Base-by-base conservation (phyloP, 2,329 filamentous ascomycete genomes). In the Gaeumannomyces tritici region DNA sequence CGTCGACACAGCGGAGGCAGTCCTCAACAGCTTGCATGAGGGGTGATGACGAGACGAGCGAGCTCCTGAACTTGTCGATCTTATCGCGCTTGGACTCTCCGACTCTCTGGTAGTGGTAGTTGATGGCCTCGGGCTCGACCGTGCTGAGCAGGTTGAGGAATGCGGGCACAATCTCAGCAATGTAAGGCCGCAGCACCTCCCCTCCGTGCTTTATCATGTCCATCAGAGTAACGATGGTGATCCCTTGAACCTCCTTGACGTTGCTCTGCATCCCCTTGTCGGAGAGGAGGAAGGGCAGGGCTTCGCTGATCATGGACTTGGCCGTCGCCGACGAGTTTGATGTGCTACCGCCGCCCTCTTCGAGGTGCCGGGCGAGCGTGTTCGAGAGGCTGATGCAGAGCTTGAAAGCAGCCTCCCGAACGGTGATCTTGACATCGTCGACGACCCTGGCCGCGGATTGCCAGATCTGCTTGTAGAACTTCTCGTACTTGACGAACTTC, bases 391-490 rank as follows among this genome's bases (percentile, higher is more conserved):
- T 86, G 72, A 93, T 88, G 69, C 93, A 96, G 5, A 99, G 81
- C 64, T 87, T 87, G 57, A 92, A 81, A 1, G 95, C 95, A 1
- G 92, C 89, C 47, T 83, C 81, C 61, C 95, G 84, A 5, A 99
- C 95, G 1, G 89, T 92, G 9, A 89, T 89, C 73, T 99, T 99
- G 73, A 98, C 96, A 73, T 99, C 95, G 73, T 99, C 95, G 7
- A 98, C 80, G 0, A 99, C 92, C 70, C 91, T 96, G 73, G 98
- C 89, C 0, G 91, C 89, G 31, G 89, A 85, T 13, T 83, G 84
- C 89, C 95, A 97, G 59, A 98, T 91, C 26, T 91, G 84, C 62
- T 88, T 83, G 60, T 98, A 89, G 70, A 95, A 93, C 63, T 86
- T 85, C 68, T 93, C 90, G 69, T 97, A 98, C 74, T 88, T 85